These are phyloP conservation scores for Xanthoparmelia taractica DNA, from an alignment of 495 filamentous ascomycete genomes.

Conservation along the genomic window DNA sequence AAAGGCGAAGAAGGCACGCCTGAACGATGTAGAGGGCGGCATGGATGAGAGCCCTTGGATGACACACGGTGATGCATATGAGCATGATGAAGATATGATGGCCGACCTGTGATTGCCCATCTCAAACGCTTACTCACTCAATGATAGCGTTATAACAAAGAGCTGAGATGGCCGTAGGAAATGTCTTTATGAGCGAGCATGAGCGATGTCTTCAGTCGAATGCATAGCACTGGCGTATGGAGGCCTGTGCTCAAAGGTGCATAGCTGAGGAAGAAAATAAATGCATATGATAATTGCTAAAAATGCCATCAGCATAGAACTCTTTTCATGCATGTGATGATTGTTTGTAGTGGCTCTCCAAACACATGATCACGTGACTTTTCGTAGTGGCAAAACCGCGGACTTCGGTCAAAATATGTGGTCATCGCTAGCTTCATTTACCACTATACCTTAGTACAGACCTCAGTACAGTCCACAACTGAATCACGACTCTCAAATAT, in stretches of 20 bases:
- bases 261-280: not conserved
- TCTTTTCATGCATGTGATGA: not conserved
- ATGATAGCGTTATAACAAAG: not conserved
- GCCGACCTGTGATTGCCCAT: slow-evolving; percentile 34
- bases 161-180: not conserved
- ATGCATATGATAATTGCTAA: not conserved
- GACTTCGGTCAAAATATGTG: not conserved
- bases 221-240: slow-evolving; percentile 14
- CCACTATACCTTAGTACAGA: not conserved
- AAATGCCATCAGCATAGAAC: not conserved
- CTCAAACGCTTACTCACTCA: not conserved
- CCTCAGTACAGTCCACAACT: not conserved
- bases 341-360: not conserved
- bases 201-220: slow-evolving; percentile 1
- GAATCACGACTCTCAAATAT: not conserved
- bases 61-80: slow-evolving; percentile 32
- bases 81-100: slow-evolving; percentile 66
- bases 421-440: not conserved
- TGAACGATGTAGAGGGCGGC: slow-evolving; percentile 25
- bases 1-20: slow-evolving; percentile 38
- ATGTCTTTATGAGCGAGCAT: slow-evolving; percentile 1
- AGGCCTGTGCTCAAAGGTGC: not conserved
- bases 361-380: slow-evolving; percentile 2
- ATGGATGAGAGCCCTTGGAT: slow-evolving; percentile 19
- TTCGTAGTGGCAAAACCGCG: not conserved